Conservation (phyloP, 2,329 filamentous ascomycete genomes). For the Penicillium sp. region DNA sequence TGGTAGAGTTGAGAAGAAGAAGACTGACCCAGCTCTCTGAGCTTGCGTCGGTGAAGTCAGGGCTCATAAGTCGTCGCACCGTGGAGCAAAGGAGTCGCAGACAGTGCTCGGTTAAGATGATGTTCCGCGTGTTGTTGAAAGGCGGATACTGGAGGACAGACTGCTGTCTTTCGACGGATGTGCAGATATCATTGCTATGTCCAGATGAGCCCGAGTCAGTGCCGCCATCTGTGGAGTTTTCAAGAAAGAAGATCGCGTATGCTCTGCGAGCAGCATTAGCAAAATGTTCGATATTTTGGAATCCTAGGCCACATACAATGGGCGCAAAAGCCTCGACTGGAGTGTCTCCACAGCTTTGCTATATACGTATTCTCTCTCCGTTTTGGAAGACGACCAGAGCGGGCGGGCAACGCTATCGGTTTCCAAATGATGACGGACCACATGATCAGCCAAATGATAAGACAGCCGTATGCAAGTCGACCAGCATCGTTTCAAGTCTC, state of each 20-base stretch:
- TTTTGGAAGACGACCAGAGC: slow-evolving; percentile 23
- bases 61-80: slow-evolving; percentile 24
- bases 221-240: slow-evolving; percentile 13
- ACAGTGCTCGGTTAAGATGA: slow-evolving; percentile 24
- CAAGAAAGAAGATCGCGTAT: slow-evolving; percentile 25
- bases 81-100: slow-evolving; percentile 24
- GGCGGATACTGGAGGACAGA: slow-evolving; percentile 22
- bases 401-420: slow-evolving; percentile 14
- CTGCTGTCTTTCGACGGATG: slow-evolving; percentile 15
- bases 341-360: slow-evolving; percentile 21
- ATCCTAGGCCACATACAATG: slow-evolving; percentile 15
- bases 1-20: slow-evolving; percentile 25
- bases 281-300: not conserved
- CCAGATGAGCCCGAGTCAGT: not conserved
- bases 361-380: slow-evolving; percentile 24
- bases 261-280: slow-evolving; percentile 12
- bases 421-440: slow-evolving; percentile 21
- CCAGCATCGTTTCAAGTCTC: slow-evolving; percentile 25
- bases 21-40: slow-evolving; percentile 25
- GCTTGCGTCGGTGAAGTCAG: slow-evolving; percentile 20
- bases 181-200: not conserved
- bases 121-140: slow-evolving; percentile 20
- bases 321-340: slow-evolving; percentile 20
- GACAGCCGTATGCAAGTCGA: slow-evolving; percentile 24
- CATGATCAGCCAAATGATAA: slow-evolving; percentile 24